Conservation (phyloP, 2,329 filamentous ascomycete species). For the Epichloe uncinata region DNA sequence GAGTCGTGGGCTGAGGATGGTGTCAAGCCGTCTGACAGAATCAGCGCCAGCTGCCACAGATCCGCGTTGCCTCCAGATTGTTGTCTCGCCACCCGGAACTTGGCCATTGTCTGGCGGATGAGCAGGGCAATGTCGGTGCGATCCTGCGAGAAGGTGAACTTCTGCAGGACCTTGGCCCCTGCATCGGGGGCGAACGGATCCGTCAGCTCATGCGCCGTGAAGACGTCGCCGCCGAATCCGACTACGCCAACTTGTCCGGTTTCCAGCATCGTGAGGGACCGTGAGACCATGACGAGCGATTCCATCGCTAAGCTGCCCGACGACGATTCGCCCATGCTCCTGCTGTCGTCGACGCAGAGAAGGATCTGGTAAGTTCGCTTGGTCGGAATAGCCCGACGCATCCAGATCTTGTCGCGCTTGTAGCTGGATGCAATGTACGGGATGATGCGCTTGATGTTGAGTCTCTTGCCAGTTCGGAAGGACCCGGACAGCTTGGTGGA, state of each 20-base stretch:
- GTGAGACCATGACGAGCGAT: conserved; percentile 81
- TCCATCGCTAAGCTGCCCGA: conserved; percentile 78
- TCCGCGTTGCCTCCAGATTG: conserved; percentile 47
- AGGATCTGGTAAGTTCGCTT: conserved; percentile 96
- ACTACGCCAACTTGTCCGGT: conserved; percentile 86
- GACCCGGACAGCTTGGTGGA: conserved; percentile 94
- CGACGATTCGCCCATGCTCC: conserved; percentile 75
- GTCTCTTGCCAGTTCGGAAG: conserved; percentile 92
- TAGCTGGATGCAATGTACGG: conserved; percentile 97
- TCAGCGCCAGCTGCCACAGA: conserved; percentile 88
- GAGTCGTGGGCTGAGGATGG: conserved; percentile 67
- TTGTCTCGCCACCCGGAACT: conserved; percentile 65
- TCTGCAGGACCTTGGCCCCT: conserved; percentile 70
- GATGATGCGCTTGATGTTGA: conserved; percentile 99
- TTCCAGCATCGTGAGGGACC: conserved; percentile 82
- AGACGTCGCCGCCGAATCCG: conserved; percentile 74
- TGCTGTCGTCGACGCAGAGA: conserved; percentile 91
- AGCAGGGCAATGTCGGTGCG: conserved; percentile 76
- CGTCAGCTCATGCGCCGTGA: conserved; percentile 75
- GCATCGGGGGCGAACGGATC: conserved; percentile 63
- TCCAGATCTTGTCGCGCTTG: conserved; percentile 99
- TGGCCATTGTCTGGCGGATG: conserved; percentile 61
- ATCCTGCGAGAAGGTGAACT: conserved; percentile 74
- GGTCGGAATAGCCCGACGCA: conserved; percentile 79
- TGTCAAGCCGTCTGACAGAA: conserved; percentile 88